Conservation (phyloP, 1,139 yeast genomes). For the Saccharomyces hybrid region DNA sequence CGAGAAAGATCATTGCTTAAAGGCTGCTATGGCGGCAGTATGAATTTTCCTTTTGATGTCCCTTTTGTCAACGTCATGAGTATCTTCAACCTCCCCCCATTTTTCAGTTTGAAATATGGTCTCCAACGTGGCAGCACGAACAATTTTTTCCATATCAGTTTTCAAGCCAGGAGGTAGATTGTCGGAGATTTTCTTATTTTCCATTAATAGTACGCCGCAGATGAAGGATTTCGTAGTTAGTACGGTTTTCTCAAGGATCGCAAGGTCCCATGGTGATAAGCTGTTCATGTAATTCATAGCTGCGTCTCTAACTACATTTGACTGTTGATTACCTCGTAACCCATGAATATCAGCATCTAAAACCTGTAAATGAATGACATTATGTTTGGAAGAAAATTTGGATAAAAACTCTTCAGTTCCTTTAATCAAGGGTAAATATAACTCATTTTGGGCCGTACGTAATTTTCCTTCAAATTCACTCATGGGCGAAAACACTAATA, state of each 20-base stretch:
- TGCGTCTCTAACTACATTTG: slow-evolving; percentile 49
- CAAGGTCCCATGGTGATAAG: slow-evolving; percentile 67
- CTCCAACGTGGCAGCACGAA: slow-evolving; percentile 74
- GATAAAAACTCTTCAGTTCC: slow-evolving; percentile 60
- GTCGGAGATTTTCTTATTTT: slow-evolving; percentile 15
- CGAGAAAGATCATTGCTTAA: slow-evolving; percentile 14
- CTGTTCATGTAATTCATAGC: slow-evolving; percentile 59
- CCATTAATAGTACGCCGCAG: slow-evolving; percentile 46
- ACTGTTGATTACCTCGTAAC: slow-evolving; percentile 70
- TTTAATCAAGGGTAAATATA: slow-evolving; percentile 64
- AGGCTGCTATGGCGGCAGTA: slow-evolving; percentile 65
- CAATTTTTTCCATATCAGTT: slow-evolving; percentile 57
- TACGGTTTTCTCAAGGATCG: slow-evolving; percentile 83
- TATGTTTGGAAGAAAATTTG: slow-evolving; percentile 33
- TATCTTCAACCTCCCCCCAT: slow-evolving; percentile 99
- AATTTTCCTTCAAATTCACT: slow-evolving; percentile 78
- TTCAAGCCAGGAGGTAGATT: slow-evolving; percentile 22
- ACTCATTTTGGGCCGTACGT: slow-evolving; percentile 66
- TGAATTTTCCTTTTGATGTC: slow-evolving; percentile 78
- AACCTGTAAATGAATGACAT: slow-evolving; percentile 39
- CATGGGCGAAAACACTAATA: slow-evolving; percentile 76
- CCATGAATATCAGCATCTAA: slow-evolving; percentile 84
- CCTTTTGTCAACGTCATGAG: slow-evolving; percentile 91
- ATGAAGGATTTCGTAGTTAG: slow-evolving; percentile 79
- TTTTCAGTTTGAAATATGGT: slow-evolving; percentile 73